These are phyloP conservation scores for Sporisorium iseilematis-ciliati DNA, from an alignment of 1,284 basidiomycete species.

Conservation along the genomic window DNA sequence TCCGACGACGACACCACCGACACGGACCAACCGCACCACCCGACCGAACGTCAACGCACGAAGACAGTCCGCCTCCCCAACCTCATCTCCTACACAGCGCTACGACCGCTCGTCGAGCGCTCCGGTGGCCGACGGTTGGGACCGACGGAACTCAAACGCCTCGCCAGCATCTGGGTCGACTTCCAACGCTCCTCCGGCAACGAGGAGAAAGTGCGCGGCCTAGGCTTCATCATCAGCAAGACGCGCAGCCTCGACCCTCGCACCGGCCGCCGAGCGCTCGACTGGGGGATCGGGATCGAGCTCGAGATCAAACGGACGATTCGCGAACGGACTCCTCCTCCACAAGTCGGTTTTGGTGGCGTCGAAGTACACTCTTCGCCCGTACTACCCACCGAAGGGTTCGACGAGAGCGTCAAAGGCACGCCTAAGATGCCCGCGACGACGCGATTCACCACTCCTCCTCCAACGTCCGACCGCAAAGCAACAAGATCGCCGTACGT, in stretches of 20 bases:
- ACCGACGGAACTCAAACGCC: constrained; percentile 48
- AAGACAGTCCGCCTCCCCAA: constrained; percentile 58
- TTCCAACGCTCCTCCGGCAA: constrained; percentile 21
- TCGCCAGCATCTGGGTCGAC: constrained; percentile 59
- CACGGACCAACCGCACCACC: neutral
- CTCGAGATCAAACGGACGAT: constrained; percentile 44
- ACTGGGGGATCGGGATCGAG: constrained; percentile 63
- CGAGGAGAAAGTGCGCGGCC: constrained; percentile 36
- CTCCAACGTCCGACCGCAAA: constrained; percentile 11
- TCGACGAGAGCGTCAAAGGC: constrained; percentile 28
- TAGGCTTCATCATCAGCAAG: constrained; percentile 57
- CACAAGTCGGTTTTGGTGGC: constrained; percentile 48
- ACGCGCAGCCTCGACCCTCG: constrained; percentile 51
- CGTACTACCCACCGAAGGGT: constrained; percentile 11
- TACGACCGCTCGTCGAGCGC: constrained; percentile 63
- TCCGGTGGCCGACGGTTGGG: constrained; percentile 54
- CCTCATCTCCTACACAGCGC: constrained; percentile 55
- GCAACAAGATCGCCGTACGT: constrained; percentile 1
- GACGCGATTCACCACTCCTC: constrained; percentile 21
- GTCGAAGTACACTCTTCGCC: constrained; percentile 27
- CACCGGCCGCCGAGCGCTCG: constrained; percentile 42
- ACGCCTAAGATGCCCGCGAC: constrained; percentile 37
- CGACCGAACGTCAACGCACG: constrained; percentile 3
- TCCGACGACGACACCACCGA: constrained; percentile 19
- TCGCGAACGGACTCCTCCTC: constrained; percentile 30